Conservation (phyloP, 2,329 filamentous ascomycete species). For the Hymenoscyphus fructigenus region DNA sequence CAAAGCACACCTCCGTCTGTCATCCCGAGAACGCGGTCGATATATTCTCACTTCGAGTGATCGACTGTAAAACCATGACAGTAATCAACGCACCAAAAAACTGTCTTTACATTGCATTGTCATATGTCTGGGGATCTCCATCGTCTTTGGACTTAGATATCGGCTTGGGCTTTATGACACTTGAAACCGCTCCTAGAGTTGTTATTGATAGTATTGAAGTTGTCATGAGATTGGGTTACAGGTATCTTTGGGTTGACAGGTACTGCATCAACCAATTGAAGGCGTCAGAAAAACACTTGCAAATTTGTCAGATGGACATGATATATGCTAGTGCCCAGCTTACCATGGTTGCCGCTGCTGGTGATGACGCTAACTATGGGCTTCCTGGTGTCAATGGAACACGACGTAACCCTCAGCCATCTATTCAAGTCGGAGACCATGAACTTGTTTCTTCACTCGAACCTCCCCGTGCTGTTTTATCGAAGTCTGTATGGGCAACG, state of each 20-base stretch:
- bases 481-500: slow-evolving; percentile 17
- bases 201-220: slow-evolving; percentile 28
- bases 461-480: neutral
- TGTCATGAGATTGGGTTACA: slow-evolving; percentile 22
- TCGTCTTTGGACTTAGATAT: no score
- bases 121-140: neutral
- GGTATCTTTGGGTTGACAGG: slow-evolving; percentile 35
- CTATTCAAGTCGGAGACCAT: slow-evolving; percentile 5
- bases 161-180: accelerated
- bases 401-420: slow-evolving; percentile 5
- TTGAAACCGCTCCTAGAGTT: neutral
- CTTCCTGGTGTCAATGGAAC: slow-evolving; percentile 26
- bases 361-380: slow-evolving; percentile 20
- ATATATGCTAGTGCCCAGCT: slow-evolving; percentile 28
- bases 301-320: slow-evolving; percentile 24
- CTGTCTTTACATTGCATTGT: neutral
- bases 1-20: neutral
- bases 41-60: neutral
- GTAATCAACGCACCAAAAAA: neutral
- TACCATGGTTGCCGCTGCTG: slow-evolving; percentile 28
- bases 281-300: slow-evolving; percentile 14
- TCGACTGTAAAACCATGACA: neutral
- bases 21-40: neutral
- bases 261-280: slow-evolving; percentile 34
- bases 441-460: slow-evolving; percentile 7